Conservation (phyloP, 1,284 basidiomycete genomes). For the Ceratobasidium sp. region DNA sequence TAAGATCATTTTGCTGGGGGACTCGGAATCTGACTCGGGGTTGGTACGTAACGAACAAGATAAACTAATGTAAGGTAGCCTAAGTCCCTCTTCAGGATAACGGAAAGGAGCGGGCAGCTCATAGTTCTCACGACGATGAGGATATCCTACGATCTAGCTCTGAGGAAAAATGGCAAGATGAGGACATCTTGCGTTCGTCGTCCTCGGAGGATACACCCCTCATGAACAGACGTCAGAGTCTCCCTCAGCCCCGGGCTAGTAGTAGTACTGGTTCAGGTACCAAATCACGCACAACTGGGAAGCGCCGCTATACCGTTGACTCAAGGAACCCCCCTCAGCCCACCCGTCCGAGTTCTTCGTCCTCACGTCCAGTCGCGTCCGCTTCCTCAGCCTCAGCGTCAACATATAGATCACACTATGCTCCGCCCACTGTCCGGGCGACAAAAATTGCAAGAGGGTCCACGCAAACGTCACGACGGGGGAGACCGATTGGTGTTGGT, state of each 20-base stretch:
- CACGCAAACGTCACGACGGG: neutral
- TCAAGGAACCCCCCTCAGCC: neutral
- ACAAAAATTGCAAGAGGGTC: neutral
- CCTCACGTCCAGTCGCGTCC: neutral
- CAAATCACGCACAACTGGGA: neutral
- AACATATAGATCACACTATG: too few relatives aligned
- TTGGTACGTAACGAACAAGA: too few relatives aligned
- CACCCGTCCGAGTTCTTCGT: neutral
- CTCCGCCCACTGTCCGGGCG: neutral
- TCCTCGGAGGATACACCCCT: slow-evolving; percentile 21
- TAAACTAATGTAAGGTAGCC: neutral
- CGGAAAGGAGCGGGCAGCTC: too few relatives aligned
- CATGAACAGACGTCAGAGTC: too few relatives aligned
- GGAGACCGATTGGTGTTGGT: neutral
- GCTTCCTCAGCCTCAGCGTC: neutral
- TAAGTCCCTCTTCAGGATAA: neutral
- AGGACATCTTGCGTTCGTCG: slow-evolving; percentile 4
- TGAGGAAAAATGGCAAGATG: slow-evolving; percentile 8
- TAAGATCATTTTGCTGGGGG: neutral
- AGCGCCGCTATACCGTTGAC: neutral
- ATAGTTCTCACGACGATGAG: neutral
- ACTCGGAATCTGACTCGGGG: slow-evolving; percentile 4
- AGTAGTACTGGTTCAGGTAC: neutral
- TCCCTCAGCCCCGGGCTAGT: neutral
- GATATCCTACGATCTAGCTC: neutral